Conservation (phyloP, 2,329 filamentous ascomycete species). For the Paecilomyces fulvus region DNA sequence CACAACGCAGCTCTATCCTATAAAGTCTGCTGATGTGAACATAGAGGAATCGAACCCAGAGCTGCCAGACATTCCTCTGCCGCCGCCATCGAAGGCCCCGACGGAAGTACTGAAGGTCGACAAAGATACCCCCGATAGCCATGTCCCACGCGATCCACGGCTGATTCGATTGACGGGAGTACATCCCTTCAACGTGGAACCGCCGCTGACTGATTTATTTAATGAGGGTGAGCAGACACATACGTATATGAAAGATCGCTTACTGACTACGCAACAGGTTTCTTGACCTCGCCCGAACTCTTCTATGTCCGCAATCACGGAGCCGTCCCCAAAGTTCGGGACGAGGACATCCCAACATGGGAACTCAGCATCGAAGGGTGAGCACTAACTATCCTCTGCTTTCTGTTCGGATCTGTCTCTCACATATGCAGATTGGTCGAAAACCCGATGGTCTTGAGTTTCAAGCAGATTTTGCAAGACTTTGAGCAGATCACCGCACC, state of each 20-base stretch:
- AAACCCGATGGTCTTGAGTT: slow-evolving; percentile 61
- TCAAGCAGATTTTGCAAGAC: slow-evolving; percentile 62
- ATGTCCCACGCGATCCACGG: slow-evolving; percentile 70
- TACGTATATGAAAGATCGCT: background rate
- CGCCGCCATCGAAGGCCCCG: slow-evolving; percentile 52
- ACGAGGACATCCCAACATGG: slow-evolving; percentile 68
- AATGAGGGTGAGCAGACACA: slow-evolving; percentile 40
- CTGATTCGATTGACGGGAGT: slow-evolving; percentile 80
- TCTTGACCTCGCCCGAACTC: slow-evolving; percentile 76
- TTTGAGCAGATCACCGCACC: slow-evolving; percentile 80
- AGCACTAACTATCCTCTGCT: slow-evolving; percentile 1
- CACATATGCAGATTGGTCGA: slow-evolving; percentile 55
- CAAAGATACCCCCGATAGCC: slow-evolving; percentile 71
- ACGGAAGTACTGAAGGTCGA: slow-evolving; percentile 64
- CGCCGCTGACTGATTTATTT: slow-evolving; percentile 69
- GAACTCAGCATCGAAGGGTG: slow-evolving; percentile 71
- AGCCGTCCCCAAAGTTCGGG: slow-evolving; percentile 64
- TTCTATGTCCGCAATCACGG: slow-evolving; percentile 94
- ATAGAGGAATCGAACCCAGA: slow-evolving; percentile 15
- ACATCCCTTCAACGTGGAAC: slow-evolving; percentile 86
- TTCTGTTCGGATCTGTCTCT: slow-evolving; percentile 6
- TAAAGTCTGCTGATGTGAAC: slow-evolving; percentile 15
- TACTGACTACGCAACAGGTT: slow-evolving; percentile 46
- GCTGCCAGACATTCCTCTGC: slow-evolving; percentile 52
- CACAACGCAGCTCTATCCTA: slow-evolving; percentile 6